phyloP scores from a whole-genome alignment of 371 early-diverging fungal species.

The Apophysomyces ossiformis region DNA sequence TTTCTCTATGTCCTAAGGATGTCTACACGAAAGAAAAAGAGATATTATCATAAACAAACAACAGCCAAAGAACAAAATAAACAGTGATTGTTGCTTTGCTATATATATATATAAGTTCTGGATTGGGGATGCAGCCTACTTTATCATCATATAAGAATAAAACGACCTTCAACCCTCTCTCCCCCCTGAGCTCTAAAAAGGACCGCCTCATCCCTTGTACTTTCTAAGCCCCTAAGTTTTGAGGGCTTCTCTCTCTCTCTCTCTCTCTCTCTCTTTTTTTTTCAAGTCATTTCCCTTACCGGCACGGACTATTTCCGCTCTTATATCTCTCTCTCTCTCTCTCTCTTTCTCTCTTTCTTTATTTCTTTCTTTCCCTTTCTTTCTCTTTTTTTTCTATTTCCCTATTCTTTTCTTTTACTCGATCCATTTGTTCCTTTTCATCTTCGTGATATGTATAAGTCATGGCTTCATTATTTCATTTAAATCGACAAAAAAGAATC shows the following conservation, averaged over 20 bases:
- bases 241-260: not conserved
- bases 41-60: too few relatives aligned
- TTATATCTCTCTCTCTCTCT: not conserved
- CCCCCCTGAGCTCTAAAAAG: too few relatives aligned
- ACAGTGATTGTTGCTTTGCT: too few relatives aligned
- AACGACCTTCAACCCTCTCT: too few relatives aligned
- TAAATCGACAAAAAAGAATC: slow-evolving; percentile 38
- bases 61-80: too few relatives aligned
- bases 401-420: not conserved
- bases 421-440: not conserved
- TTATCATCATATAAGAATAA: too few relatives aligned
- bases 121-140: too few relatives aligned
- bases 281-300: not conserved
- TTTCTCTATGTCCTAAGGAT: too few relatives aligned
- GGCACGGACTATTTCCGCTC: not conserved
- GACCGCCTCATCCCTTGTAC: too few relatives aligned
- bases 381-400: not conserved
- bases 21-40: too few relatives aligned
- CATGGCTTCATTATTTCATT: slow-evolving; percentile 2
- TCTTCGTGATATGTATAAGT: not conserved
- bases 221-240: too few relatives aligned
- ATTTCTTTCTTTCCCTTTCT: not conserved
- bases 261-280: not conserved
- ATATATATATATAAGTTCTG: too few relatives aligned
- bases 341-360: not conserved